Conservation (phyloP, 169 alveolate species). For the Pseudocohnilembus persalinus region DNA sequence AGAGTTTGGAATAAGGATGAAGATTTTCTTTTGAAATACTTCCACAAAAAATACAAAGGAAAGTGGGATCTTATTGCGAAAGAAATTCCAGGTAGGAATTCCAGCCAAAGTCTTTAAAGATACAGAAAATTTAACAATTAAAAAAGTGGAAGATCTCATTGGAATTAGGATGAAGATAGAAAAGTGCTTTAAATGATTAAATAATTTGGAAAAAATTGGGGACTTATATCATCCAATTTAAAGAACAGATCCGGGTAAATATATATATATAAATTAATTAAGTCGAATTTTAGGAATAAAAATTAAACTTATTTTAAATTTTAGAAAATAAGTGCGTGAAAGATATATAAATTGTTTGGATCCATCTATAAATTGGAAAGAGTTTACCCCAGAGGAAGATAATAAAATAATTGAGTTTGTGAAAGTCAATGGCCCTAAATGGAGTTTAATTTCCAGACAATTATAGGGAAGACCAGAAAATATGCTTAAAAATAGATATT, state of each 20-base stretch:
- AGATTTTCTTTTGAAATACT: conserved; percentile 14
- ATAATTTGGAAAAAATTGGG: conserved; percentile 37
- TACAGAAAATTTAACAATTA: conserved; percentile 16
- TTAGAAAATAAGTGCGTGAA: conserved; percentile 76
- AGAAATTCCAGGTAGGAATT: conserved; percentile 32
- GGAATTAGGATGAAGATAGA: conserved; percentile 27
- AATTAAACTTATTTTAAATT: conserved; percentile 20
- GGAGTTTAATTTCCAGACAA: conserved; percentile 64
- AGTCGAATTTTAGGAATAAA: conserved; percentile 11
- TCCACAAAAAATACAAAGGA: conserved; percentile 18
- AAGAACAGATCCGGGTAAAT: not conserved
- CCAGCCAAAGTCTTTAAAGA: conserved; percentile 27
- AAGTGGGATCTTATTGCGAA: conserved; percentile 27
- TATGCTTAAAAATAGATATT: conserved; percentile 77
- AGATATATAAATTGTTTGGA: conserved; percentile 75
- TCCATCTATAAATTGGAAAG: conserved; percentile 62
- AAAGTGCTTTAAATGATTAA: conserved; percentile 18
- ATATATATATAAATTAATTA: conserved; percentile 14
- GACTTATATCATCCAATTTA: conserved; percentile 14
- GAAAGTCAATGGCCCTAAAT: conserved; percentile 64
- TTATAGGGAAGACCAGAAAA: conserved; percentile 78
- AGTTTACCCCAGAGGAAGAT: conserved; percentile 71
- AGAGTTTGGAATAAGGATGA: conserved; percentile 28
- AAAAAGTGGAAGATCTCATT: conserved; percentile 24
- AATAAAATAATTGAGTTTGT: conserved; percentile 48